A percentile compares a stretch with the other conserved stretches of the same genome.
Evolutionary conservation across 148 eudicot species (phyloP).

Genomic region (Pouteria glomerata): DNA sequence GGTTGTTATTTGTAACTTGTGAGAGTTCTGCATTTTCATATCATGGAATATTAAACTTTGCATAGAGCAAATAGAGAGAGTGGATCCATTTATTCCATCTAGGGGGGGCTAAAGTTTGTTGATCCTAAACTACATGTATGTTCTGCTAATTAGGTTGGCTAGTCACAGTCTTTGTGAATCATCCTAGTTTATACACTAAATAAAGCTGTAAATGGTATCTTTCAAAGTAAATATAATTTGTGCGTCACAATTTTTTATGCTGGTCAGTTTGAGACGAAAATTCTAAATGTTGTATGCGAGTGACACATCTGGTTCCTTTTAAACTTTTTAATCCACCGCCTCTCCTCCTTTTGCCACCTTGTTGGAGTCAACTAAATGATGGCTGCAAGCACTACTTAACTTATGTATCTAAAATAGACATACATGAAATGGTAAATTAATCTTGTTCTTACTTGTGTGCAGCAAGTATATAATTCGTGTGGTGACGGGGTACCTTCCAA

Average conservation of each 20-base stretch:
- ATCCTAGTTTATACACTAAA: not conserved
- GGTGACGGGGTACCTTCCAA: conserved; percentile 88
- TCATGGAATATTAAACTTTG: not conserved
- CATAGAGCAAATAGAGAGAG: not conserved
- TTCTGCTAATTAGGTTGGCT: not conserved
- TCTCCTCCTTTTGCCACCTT: not conserved
- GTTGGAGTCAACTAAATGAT: not conserved
- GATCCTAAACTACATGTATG: not conserved
- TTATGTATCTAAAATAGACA: not conserved
- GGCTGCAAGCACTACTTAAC: not conserved
- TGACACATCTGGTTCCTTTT: not conserved
- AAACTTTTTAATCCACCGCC: not conserved
- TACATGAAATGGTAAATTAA: not conserved
- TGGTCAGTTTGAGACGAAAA: not conserved
- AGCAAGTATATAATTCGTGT: conserved; percentile 49
- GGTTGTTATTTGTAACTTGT: not conserved
- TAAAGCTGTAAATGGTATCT: not conserved
- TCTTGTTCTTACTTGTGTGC: conserved; percentile 20
- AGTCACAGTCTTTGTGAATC: not conserved
- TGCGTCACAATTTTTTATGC: not conserved
- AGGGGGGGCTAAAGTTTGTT: not conserved
- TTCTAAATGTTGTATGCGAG: not conserved
- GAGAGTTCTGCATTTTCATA: too few species aligned
- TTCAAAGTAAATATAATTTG: not conserved
- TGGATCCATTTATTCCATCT: not conserved